These are phyloP conservation scores for Trichoderma sp. DNA, from an alignment of 2,329 filamentous ascomycete genomes.

Conservation along the genomic window DNA sequence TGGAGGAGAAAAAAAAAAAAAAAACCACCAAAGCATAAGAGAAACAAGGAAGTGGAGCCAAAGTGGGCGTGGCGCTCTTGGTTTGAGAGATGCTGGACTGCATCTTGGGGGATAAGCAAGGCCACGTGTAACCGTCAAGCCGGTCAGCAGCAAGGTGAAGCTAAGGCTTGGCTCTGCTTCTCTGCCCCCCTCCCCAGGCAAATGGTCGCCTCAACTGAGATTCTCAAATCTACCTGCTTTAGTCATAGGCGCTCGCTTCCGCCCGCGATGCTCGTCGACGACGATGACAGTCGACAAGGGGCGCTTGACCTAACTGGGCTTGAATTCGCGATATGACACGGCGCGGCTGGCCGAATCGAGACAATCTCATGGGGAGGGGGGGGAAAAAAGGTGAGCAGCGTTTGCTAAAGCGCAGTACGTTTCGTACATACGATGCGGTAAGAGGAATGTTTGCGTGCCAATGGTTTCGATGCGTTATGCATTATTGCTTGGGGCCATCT, in stretches of 20 bases:
- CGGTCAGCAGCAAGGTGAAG: slow-evolving; percentile 14
- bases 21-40: neutral
- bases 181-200: no score
- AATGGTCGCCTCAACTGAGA: slow-evolving; percentile 1
- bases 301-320: slow-evolving; percentile 7
- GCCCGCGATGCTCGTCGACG: slow-evolving; percentile 1
- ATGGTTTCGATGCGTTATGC: neutral
- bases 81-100: neutral
- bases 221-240: slow-evolving; percentile 2
- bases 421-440: no score
- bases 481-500: slow-evolving; percentile 3
- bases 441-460: neutral
- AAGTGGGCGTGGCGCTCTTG: neutral
- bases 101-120: slow-evolving; percentile 10
- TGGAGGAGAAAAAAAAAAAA: neutral
- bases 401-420: no score
- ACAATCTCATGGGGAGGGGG: neutral
- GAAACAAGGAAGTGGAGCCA: neutral
- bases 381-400: neutral
- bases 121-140: slow-evolving; percentile 11
- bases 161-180: no score
- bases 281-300: neutral
- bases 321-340: slow-evolving; percentile 15
- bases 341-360: slow-evolving; percentile 9
- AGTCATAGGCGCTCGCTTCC: slow-evolving; percentile 14